phyloP scores from a whole-genome alignment of 345 rosid genomes.

The Populus ilicifolia region DNA sequence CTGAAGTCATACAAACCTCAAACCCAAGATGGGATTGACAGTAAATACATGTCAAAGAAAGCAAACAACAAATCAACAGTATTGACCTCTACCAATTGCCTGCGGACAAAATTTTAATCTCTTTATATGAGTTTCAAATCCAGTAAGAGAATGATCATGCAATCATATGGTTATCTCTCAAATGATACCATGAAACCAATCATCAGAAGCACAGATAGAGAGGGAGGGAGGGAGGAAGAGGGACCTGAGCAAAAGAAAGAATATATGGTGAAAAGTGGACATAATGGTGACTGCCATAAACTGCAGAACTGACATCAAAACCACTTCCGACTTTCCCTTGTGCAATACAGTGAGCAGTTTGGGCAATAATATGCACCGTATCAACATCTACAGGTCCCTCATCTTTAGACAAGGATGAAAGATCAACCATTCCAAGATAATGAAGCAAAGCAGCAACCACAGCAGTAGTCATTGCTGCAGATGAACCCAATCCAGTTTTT shows the following conservation, averaged over 20 bases:
- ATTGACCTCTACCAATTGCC: too few species aligned
- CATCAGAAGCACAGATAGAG: neutral
- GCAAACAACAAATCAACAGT: neutral
- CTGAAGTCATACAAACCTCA: neutral
- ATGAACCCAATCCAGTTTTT: conserved; percentile 97
- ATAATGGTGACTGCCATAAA: conserved; percentile 92
- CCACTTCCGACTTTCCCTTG: conserved; percentile 99
- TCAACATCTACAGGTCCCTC: conserved; percentile 49
- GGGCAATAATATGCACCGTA: conserved; percentile 80
- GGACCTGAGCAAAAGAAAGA: conserved; percentile 83
- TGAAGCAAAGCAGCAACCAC: conserved; percentile 87
- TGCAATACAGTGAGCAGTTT: conserved; percentile 92
- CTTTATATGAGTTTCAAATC: neutral
- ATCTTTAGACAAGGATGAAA: conserved; percentile 44
- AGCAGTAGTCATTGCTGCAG: conserved; percentile 98
- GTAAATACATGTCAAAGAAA: neutral
- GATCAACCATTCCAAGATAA: conserved; percentile 77
- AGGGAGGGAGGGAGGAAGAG: conserved; percentile 12
- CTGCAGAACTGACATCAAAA: conserved; percentile 96
- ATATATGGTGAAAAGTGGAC: conserved; percentile 91
- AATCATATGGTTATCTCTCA: neutral
- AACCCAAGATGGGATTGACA: neutral
- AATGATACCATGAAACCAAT: neutral
- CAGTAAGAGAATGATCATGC: neutral
- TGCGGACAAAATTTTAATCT: neutral